Percentiles rank a stretch among this genome's conserved stretches.
Conservation (phyloP, 2,329 filamentous ascomycete species). For the Aspergillus viridinutans region DNA sequence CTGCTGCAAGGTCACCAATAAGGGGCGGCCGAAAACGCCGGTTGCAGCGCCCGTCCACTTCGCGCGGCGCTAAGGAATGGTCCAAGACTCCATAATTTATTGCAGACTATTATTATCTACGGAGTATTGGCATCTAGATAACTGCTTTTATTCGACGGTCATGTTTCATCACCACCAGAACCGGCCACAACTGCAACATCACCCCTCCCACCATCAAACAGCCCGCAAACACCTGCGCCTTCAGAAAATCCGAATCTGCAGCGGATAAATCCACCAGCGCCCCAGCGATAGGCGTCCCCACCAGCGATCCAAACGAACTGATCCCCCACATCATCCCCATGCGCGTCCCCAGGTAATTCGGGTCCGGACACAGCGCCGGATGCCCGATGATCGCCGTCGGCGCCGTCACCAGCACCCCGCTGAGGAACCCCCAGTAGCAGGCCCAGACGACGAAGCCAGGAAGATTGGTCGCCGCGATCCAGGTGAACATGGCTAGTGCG, state of each 20-base stretch:
- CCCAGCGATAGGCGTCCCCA: conserved; percentile 30
- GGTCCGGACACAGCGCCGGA: conserved; percentile 23
- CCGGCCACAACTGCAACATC: conserved; percentile 25
- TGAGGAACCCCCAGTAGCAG: conserved; percentile 30
- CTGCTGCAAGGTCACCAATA: background rate
- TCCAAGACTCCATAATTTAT: too few relatives aligned
- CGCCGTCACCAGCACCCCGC: conserved; percentile 27
- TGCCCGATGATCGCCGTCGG: conserved; percentile 29
- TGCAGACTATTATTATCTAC: too few relatives aligned
- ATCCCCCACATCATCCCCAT: conserved; percentile 36
- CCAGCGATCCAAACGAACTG: conserved; percentile 28
- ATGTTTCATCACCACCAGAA: conserved; percentile 18
- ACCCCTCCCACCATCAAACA: conserved; percentile 29
- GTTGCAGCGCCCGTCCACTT: background rate
- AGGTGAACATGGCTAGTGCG: conserved; percentile 30
- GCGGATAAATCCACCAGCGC: conserved; percentile 25
- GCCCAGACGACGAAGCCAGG: conserved; percentile 29
- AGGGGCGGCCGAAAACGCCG: background rate
- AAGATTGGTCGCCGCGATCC: conserved; percentile 21
- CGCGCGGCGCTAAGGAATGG: background rate
- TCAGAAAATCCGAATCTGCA: conserved; percentile 23
- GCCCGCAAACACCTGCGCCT: conserved; percentile 30
- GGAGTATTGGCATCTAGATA: too few relatives aligned
- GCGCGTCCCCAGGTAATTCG: conserved; percentile 25
- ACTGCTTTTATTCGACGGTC: conserved; percentile 9